Evolutionary conservation across 2,329 filamentous ascomycete species (phyloP).

Genomic region (Aspergillus nomiae): DNA sequence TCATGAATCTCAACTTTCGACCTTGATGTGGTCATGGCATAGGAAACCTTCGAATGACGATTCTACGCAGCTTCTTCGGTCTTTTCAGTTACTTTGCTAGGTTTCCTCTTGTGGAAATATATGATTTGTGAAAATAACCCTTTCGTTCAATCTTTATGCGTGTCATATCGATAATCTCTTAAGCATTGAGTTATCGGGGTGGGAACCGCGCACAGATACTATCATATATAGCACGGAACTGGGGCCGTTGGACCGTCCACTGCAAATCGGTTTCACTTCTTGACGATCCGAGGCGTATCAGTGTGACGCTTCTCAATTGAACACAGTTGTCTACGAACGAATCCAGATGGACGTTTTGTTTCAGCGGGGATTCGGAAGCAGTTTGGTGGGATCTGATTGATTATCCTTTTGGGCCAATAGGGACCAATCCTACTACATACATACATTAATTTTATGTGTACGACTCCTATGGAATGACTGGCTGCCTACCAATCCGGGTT

Average conservation of each 20-base stretch:
- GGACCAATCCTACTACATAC: not conserved
- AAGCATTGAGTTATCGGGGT: not conserved
- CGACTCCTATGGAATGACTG: not conserved
- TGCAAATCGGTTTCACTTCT: not conserved
- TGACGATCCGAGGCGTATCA: not conserved
- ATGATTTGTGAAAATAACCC: not conserved
- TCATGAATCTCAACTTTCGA: not conserved
- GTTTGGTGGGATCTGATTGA: not conserved
- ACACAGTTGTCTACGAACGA: not conserved
- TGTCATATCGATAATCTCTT: not conserved
- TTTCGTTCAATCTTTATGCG: not conserved
- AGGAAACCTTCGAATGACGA: not conserved
- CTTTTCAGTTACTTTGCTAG: too few relatives aligned
- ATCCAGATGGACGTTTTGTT: not conserved
- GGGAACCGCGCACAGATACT: not conserved
- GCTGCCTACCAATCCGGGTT: not conserved
- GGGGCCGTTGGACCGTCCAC: not conserved
- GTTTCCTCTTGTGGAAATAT: not conserved
- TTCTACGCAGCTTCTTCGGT: not conserved
- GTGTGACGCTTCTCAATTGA: too few relatives aligned
- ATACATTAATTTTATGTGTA: not conserved
- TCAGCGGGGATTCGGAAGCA: not conserved
- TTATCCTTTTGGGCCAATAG: not conserved
- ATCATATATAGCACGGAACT: not conserved
- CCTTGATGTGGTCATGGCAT: not conserved